Base-by-base conservation (phyloP, 176 grass and related monocot genomes). In the Oryza meridionalis region DNA sequence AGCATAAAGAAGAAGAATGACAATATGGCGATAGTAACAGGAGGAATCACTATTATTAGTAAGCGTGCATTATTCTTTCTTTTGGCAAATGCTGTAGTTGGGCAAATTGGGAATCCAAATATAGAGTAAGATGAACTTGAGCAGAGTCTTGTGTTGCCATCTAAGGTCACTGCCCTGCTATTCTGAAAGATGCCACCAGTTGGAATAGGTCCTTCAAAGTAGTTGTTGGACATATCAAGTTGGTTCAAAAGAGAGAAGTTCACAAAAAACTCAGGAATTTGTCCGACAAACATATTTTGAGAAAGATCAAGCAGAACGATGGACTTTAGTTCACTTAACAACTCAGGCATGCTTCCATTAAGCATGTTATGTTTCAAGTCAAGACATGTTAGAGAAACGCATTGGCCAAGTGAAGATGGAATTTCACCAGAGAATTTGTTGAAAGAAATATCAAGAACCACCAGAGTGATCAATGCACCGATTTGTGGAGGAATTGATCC, bases 211-310 rank as follows among this genome's bases (percentile, higher is more conserved):
- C 81, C 55, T 65, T 73, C 11, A 32, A 73, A 73, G 25, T 3
- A 0, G 53, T 82, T 82, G 1, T 0, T 9, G 0, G 80, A 82
- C 4, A 82, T 25, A 82, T 82, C 16, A 73, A 82, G 69, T 15
- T 33, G 16, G 6, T 10, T 2, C 25, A 82, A 33, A 14, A 9
- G 1, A 15, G 0, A 0, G 15, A 82, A 32, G 3, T 46, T 10
- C 3, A 0, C 53, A 32, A 82, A 32, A 38, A 72, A 73, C 3
- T 22, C 53, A 6, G 80, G 80, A 16, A 82, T 72, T 45, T 4
- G 0, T 19, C 79, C 79, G 14, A 0, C 2, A 2, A 82, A 25
- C 33, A 13, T 9, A 1, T 82, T 82, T 51, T 44, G 22, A 11
- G 68, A 82, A 72, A 82, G 80, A 72, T 82, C 22, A 17, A 82